Conservation (phyloP, 2,329 filamentous ascomycete genomes). For the Venturia pyrina region DNA sequence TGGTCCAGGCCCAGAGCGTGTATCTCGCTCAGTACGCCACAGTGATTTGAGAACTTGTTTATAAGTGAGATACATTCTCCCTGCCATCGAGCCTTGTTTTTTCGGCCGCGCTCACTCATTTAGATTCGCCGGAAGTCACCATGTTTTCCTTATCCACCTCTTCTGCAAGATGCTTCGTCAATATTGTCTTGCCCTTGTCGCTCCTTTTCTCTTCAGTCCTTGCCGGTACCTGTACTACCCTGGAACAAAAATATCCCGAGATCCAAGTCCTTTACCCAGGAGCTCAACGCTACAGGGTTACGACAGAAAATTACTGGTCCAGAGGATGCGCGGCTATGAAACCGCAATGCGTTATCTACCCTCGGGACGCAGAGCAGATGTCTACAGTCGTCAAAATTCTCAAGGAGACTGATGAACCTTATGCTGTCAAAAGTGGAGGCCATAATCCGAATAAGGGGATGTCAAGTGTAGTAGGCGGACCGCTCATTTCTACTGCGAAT, state of each 20-base stretch:
- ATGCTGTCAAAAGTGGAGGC: conserved; percentile 31
- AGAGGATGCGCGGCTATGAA: conserved; percentile 21
- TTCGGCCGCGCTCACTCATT: not conserved
- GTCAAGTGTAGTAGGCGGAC: conserved; percentile 24
- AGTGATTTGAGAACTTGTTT: too few species aligned
- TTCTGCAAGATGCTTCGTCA: not conserved
- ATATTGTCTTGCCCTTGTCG: not conserved
- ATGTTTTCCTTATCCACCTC: not conserved
- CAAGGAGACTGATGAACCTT: conserved; percentile 14
- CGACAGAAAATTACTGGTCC: conserved; percentile 24
- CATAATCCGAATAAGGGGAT: conserved; percentile 28
- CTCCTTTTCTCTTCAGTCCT: conserved; percentile 3
- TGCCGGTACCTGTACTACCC: not conserved
- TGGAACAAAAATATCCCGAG: not conserved
- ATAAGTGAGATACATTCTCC: not conserved
- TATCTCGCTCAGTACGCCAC: not conserved
- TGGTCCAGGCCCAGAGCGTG: not conserved
- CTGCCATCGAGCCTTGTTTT: not conserved
- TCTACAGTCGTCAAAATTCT: conserved; percentile 19
- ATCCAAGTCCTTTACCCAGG: conserved; percentile 1
- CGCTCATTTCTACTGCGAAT: conserved; percentile 28
- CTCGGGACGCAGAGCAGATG: conserved; percentile 24
- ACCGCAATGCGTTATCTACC: conserved; percentile 29
- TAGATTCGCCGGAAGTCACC: not conserved
- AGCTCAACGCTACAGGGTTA: not conserved